These are phyloP conservation scores for Leccinum arenicola DNA, from an alignment of 768 basidiomycete genomes.

Conservation along the genomic window DNA sequence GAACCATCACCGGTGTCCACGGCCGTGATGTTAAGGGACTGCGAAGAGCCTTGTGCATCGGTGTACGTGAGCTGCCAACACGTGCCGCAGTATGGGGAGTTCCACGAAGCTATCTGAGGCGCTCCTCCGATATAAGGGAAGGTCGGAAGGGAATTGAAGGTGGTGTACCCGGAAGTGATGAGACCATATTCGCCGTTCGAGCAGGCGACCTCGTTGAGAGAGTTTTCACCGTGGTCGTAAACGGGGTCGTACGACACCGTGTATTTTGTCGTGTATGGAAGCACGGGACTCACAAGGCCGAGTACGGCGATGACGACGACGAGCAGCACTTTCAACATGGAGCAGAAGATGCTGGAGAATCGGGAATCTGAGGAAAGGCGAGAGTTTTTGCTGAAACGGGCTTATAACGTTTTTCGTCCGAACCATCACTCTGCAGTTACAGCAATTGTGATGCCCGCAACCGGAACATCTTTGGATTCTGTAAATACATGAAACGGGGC, in stretches of 20 bases:
- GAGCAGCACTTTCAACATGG: slow-evolving; percentile 9
- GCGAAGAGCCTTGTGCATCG: slow-evolving; percentile 22
- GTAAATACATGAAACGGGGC: neutral
- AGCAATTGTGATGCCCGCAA: neutral
- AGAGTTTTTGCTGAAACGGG: neutral
- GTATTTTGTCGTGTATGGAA: slow-evolving; percentile 7
- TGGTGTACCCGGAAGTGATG: slow-evolving; percentile 41
- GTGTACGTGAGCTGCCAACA: slow-evolving; percentile 60
- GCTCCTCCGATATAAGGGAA: slow-evolving; percentile 63
- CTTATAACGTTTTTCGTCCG: neutral
- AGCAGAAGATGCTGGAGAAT: neutral
- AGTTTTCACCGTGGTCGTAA: slow-evolving; percentile 45
- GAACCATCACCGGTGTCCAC: slow-evolving; percentile 43
- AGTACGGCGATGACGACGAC: neutral
- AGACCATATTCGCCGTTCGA: slow-evolving; percentile 54
- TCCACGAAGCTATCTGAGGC: slow-evolving; percentile 47
- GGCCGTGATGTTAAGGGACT: slow-evolving; percentile 46
- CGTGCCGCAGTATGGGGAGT: slow-evolving; percentile 52
- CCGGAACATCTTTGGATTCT: neutral
- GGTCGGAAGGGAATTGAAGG: slow-evolving; percentile 48
- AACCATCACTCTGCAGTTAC: neutral
- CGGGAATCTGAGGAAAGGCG: neutral
- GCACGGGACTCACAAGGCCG: slow-evolving; percentile 4
- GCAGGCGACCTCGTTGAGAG: slow-evolving; percentile 46
- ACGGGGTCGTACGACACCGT: slow-evolving; percentile 42